Percentiles rank a stretch among this genome's conserved stretches.
These are phyloP conservation scores for Aureobasidium sp. DNA, from an alignment of 2,329 filamentous ascomycete genomes.

Conservation along the genomic window DNA sequence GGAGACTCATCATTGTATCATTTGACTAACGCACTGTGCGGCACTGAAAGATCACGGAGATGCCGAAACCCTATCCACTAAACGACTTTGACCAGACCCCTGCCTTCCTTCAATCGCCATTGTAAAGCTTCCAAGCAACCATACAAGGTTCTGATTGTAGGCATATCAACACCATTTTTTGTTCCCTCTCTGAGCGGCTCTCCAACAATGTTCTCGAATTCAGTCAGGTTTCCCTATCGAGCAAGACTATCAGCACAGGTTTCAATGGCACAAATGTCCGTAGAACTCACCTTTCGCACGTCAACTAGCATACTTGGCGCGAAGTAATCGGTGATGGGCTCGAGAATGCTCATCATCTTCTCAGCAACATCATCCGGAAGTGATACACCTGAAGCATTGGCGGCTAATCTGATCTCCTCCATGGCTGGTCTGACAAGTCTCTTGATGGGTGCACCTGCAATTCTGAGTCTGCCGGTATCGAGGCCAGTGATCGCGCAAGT, in stretches of 20 bases:
- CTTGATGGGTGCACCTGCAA: conserved; percentile 32
- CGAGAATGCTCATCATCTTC: conserved; percentile 41
- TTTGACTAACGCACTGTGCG: too few species aligned
- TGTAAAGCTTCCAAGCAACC: conserved; percentile 43
- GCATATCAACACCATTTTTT: conserved; percentile 42
- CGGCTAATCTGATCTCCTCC: conserved; percentile 43
- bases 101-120: conserved; percentile 24
- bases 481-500: conserved; percentile 45
- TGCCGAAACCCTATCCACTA: too few species aligned
- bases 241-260: too few species aligned
- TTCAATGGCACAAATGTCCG: too few species aligned
- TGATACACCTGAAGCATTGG: too few species aligned
- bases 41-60: too few species aligned
- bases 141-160: conserved; percentile 45
- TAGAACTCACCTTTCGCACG: conserved; percentile 33
- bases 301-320: conserved; percentile 52
- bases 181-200: conserved; percentile 49
- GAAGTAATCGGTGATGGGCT: conserved; percentile 45
- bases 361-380: conserved; percentile 41
- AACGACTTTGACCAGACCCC: too few species aligned
- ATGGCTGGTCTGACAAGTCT: conserved; percentile 45
- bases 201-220: conserved; percentile 51
- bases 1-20: too few species aligned
- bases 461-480: conserved; percentile 40
- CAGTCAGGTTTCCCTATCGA: conserved; percentile 49